Percentiles rank a stretch among this genome's conserved stretches.
Conservation (phyloP, 2,329 filamentous ascomycete genomes). For the Achaetomium macrosporum region DNA sequence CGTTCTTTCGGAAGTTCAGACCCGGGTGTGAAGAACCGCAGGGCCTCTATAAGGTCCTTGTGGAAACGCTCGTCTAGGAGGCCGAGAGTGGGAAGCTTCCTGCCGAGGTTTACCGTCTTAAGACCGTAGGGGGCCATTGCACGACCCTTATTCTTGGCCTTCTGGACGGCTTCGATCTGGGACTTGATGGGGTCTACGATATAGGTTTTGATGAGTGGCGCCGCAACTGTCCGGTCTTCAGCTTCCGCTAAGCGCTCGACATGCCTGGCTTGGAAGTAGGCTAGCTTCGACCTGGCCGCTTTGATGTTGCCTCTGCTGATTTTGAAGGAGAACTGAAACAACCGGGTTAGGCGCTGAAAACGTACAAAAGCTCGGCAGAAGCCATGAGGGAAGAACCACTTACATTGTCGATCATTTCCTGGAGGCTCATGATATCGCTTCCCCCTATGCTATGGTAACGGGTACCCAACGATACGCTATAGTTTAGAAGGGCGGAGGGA, state of each 20-base stretch:
- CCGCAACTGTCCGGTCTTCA: conserved; percentile 6
- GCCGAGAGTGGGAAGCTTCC: background rate
- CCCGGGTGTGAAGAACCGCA: background rate
- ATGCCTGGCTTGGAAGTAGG: conserved; percentile 59
- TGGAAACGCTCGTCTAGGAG: conserved; percentile 5
- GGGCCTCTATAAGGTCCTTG: conserved; percentile 6
- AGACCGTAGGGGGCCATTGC: background rate
- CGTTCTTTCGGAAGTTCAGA: background rate
- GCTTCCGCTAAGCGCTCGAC: conserved; percentile 18
- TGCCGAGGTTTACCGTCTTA: background rate
- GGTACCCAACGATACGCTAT: conserved; percentile 81
- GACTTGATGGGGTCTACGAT: conserved; percentile 22
- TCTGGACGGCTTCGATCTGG: conserved; percentile 4
- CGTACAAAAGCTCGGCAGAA: background rate
- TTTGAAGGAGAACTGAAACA: conserved; percentile 65
- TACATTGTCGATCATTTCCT: conserved; percentile 65
- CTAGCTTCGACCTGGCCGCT: conserved; percentile 73
- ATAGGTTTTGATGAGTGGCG: conserved; percentile 14
- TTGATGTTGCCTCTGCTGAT: conserved; percentile 89
- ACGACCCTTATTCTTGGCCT: background rate
- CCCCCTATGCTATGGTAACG: conserved; percentile 51
- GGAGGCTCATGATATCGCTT: conserved; percentile 63
- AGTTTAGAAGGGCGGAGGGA: conserved; percentile 61
- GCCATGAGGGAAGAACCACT: conserved; percentile 25
- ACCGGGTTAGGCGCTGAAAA: background rate